These are phyloP conservation scores for Erucastrum elatum DNA, from an alignment of 345 rosid genomes.

Conservation along the genomic window DNA sequence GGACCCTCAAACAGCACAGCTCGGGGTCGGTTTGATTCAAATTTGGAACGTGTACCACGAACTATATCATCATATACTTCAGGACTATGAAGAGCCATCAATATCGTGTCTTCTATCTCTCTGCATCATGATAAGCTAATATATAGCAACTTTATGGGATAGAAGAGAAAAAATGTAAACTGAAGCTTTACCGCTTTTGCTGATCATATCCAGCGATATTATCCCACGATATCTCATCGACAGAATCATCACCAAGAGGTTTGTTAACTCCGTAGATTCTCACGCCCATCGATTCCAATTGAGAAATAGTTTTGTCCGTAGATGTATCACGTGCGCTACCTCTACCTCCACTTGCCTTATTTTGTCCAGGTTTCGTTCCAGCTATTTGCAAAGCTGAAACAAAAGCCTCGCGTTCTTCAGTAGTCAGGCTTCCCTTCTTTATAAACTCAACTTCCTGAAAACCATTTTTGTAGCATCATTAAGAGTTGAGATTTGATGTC, in stretches of 20 bases:
- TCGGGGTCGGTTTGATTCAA: slow-evolving; percentile 90
- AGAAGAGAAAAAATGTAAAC: background rate
- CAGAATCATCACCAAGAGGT: slow-evolving; percentile 47
- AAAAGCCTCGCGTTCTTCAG: slow-evolving; percentile 78
- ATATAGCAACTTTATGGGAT: background rate
- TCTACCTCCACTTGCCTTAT: slow-evolving; percentile 40
- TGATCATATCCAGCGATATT: slow-evolving; percentile 88
- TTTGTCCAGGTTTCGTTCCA: slow-evolving; percentile 51
- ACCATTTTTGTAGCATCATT: background rate
- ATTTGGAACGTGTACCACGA: slow-evolving; percentile 78
- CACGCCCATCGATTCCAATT: slow-evolving; percentile 82
- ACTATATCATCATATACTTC: slow-evolving; percentile 89
- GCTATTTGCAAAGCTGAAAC: slow-evolving; percentile 74
- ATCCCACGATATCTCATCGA: slow-evolving; percentile 74
- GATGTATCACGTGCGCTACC: slow-evolving; percentile 44
- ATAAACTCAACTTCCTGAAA: slow-evolving; percentile 71
- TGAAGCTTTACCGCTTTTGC: slow-evolving; percentile 55
- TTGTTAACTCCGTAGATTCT: slow-evolving; percentile 72
- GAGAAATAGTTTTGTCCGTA: slow-evolving; percentile 53
- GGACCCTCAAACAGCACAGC: slow-evolving; percentile 98
- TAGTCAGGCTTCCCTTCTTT: slow-evolving; percentile 74
- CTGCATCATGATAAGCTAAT: slow-evolving; percentile 42
- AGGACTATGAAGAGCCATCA: slow-evolving; percentile 84
- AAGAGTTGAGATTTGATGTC: background rate
- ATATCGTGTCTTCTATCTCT: slow-evolving; percentile 90